Evolutionary conservation across 768 basidiomycete genomes (phyloP), one percentile per base, ranked within the genome.

Genomic region (Boletellus ananas): DNA sequence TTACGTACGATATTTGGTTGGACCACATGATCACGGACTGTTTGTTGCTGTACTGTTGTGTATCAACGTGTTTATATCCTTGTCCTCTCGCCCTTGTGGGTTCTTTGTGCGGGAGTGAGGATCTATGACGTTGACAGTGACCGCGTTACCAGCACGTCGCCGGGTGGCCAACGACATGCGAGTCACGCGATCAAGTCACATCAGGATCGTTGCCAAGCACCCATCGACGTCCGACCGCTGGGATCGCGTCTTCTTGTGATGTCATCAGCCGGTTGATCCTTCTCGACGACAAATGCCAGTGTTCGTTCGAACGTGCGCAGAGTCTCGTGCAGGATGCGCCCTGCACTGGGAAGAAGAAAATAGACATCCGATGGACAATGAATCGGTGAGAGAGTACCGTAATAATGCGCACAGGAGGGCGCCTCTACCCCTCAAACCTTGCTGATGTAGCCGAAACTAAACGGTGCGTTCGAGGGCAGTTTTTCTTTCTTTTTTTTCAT

Each of bases 371-470:
- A 29, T 7, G 29, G 10, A 11, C 29, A 25, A 40, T 25, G 27
- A 7, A 25, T 31, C 25, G 27, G 12, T 35, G 52, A 9, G 17
- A 27, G 46, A 14, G 40, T 40, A 57, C 27, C 42, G 37, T 43
- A 47, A 43, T 17, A n/a, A 31, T 35, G 6, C 9, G 11, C 50
- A 27, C 41, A 39, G 20, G 8, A 12, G 36, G 10, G 9, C 11
- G 40, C 35, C 34, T 33, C 18, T 23, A 18, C 6, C 17, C 25
- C 21, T n/a, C 11, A 23, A 51, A 55, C 52, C 21, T 47, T 59
- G 45, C 9, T 41, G 31, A 20, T 9, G 29, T 34, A 45, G 21
- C 58, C 45, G 48, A 50, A 21, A 59, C 23, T 14, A 39, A 25
- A 14, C 27, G 16, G 21, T 40, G 11, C 12, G 13, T 23, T 11